Percentiles rank a stretch among this genome's conserved stretches.
These are phyloP conservation scores for Sodiomyces alkalinus DNA, from an alignment of 2,329 filamentous ascomycete genomes.

Conservation along the genomic window DNA sequence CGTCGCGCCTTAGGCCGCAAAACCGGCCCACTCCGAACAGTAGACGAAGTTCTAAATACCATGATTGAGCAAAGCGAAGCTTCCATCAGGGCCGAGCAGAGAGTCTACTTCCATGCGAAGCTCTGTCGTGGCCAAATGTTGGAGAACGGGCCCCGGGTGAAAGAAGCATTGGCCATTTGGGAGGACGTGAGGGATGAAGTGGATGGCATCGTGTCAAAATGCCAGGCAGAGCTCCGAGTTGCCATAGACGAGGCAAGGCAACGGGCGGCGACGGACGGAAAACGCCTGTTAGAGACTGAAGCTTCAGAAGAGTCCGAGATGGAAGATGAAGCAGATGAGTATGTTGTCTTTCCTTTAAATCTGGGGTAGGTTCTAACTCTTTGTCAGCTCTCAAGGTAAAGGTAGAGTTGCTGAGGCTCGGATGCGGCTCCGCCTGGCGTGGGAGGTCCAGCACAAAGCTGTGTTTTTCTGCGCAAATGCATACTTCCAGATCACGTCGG, in stretches of 20 bases:
- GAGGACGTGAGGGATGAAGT: conserved; percentile 35
- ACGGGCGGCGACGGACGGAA: background rate
- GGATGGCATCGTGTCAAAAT: conserved; percentile 41
- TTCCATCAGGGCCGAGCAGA: conserved; percentile 51
- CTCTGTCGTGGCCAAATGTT: conserved; percentile 62
- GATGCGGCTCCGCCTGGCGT: conserved; percentile 51
- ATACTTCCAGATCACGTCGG: conserved; percentile 68
- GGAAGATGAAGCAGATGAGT: conserved; percentile 20
- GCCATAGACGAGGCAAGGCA: conserved; percentile 23
- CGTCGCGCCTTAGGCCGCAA: conserved; percentile 47
- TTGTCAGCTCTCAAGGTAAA: conserved; percentile 30
- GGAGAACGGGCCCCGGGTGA: conserved; percentile 55
- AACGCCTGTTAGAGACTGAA: too few relatives aligned
- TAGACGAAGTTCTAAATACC: conserved; percentile 71
- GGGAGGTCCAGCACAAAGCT: conserved; percentile 71
- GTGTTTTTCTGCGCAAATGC: conserved; percentile 76
- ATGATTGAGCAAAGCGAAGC: conserved; percentile 82
- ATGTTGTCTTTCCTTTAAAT: conserved; percentile 19
- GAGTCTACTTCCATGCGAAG: conserved; percentile 45
- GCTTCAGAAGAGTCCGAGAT: conserved; percentile 12
- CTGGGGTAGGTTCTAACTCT: conserved; percentile 52
- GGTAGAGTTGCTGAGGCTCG: conserved; percentile 40
- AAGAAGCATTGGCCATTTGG: conserved; percentile 59
- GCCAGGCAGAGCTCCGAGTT: conserved; percentile 41
- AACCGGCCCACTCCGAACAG: conserved; percentile 57